phyloP scores from a whole-genome alignment of 2,329 filamentous ascomycete genomes.

The Aureobasidium leucospermi region DNA sequence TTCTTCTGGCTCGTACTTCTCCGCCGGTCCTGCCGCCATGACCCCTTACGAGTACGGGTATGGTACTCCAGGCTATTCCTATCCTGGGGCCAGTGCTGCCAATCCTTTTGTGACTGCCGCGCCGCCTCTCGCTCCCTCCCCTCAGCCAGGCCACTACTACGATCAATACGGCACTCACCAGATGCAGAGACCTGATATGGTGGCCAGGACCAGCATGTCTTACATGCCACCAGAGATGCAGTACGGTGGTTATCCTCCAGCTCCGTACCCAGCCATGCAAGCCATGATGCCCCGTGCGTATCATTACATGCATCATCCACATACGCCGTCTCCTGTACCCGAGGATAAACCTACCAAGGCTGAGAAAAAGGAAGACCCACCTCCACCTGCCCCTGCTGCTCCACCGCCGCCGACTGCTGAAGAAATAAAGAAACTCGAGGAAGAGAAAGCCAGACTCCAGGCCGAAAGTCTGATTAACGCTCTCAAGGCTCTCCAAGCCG shows the following conservation, averaged over 20 bases:
- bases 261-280: slow-evolving; percentile 15
- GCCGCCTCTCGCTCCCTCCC: not conserved
- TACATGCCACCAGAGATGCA: slow-evolving; percentile 2
- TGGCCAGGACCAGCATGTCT: not conserved
- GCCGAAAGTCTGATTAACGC: not conserved
- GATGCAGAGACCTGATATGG: not conserved
- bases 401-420: slow-evolving; percentile 20
- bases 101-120: slow-evolving; percentile 16
- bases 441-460: slow-evolving; percentile 25
- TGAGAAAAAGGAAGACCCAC: slow-evolving; percentile 17
- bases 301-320: not conserved
- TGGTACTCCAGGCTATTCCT: slow-evolving; percentile 17
- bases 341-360: not conserved
- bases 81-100: slow-evolving; percentile 23
- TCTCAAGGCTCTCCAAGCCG: slow-evolving; percentile 11
- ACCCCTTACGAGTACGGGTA: slow-evolving; percentile 11
- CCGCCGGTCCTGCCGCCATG: not conserved
- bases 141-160: not conserved
- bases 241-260: not conserved
- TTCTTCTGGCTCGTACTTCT: not conserved
- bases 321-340: not conserved
- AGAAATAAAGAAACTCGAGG: slow-evolving; percentile 22
- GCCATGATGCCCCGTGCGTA: slow-evolving; percentile 14
- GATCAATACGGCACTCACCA: slow-evolving; percentile 17
- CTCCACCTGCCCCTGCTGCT: slow-evolving; percentile 19